Evolutionary conservation across 2,329 filamentous ascomycete species (phyloP), one percentile per base, ranked within the genome.

Genomic region (Pseudocercospora ulei): DNA sequence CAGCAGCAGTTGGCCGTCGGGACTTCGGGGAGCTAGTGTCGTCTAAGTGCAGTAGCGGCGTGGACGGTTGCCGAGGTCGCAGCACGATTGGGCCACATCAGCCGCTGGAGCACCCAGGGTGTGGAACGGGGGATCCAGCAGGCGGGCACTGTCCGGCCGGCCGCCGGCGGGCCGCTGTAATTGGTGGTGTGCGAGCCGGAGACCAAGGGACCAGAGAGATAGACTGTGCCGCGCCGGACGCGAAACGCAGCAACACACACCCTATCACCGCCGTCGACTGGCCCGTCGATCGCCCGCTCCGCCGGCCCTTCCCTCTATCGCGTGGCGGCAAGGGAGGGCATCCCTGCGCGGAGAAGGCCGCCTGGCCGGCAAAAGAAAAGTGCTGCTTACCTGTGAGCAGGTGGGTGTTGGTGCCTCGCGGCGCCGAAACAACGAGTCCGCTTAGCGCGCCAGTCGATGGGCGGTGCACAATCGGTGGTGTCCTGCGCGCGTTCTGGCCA

Each of bases 161-260:
- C 38, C 36, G 36, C 20, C n/a, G 11, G 13, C 23, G 11, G 13
- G 7, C 3, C 20, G 13, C 11, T 5, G 8, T 33, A 19, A 39
- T 39, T 39, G 38, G 29, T 6, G 29, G 5, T n/a, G 29, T 24
- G 23, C 23, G 18, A 24, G 23, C 26, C 25, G 35, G 30, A 25
- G 38, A 7, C 29, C 19, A 22, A 27, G n/a, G 22, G 26, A 25
- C 38, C 27, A 40, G 38, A 29, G 38, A 40, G 14, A 40, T 40
- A 24, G 35, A 18, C 16, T 16, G 17, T 38, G 35, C 35, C 26
- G 36, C 11, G 18, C 26, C 22, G n/a, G 13, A 19, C 37, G 28
- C 37, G 25, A 33, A 5, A 19, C 29, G 8, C 17, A 7, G 9
- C 16, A 20, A 8, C 28, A 5, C 17, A n/a, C n/a, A 14, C 30